Conservation (phyloP, 768 basidiomycete species). For the Lyophyllum shimeji region DNA sequence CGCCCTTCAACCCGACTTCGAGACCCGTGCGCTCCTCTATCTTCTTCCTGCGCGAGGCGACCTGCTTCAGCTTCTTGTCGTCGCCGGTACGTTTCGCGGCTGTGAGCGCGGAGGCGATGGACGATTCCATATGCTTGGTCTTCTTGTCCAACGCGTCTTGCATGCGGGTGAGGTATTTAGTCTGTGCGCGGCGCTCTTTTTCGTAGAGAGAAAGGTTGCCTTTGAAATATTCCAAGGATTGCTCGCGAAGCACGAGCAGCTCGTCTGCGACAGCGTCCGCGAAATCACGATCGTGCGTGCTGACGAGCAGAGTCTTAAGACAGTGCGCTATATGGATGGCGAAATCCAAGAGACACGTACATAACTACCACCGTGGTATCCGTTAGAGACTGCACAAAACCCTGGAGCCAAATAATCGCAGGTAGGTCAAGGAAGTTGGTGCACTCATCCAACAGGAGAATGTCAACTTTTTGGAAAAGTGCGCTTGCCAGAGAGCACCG, state of each 20-base stretch:
- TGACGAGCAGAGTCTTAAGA: not conserved
- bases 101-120: conserved; percentile 51
- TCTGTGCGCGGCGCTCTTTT: conserved; percentile 41
- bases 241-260: conserved; percentile 57
- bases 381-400: conserved; percentile 41
- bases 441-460: conserved; percentile 61
- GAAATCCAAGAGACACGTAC: conserved; percentile 15
- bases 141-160: conserved; percentile 40
- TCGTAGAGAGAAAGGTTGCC: conserved; percentile 57
- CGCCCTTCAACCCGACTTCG: conserved; percentile 38
- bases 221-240: conserved; percentile 51
- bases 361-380: conserved; percentile 58
- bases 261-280: conserved; percentile 59
- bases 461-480: conserved; percentile 54
- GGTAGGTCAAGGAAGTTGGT: conserved; percentile 54
- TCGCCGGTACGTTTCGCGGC: conserved; percentile 59
- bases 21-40: conserved; percentile 38
- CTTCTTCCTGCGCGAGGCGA: conserved; percentile 61
- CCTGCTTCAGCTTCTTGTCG: conserved; percentile 54
- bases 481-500: conserved; percentile 59
- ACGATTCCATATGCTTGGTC: conserved; percentile 45
- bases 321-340: not conserved
- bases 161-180: conserved; percentile 42
- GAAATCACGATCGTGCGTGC: conserved; percentile 65
- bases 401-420: conserved; percentile 53